Evolutionary conservation across 2,329 filamentous ascomycete genomes (phyloP).

Genomic region (Botrytis porri): DNA sequence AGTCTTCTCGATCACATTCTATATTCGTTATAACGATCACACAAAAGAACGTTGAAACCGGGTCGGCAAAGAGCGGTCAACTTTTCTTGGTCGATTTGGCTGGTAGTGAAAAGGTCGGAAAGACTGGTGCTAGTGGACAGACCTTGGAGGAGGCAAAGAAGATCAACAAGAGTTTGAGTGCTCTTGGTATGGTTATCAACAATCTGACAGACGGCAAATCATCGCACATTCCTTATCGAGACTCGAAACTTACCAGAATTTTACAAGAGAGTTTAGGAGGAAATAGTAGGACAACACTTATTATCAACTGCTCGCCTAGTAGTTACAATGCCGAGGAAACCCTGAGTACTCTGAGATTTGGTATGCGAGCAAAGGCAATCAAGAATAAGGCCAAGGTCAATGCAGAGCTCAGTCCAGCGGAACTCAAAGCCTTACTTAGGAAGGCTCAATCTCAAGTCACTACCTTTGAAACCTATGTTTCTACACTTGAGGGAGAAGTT

Average conservation of each 20-base stretch:
- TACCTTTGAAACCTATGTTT: constrained; percentile 83
- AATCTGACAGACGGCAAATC: constrained; percentile 95
- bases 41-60: constrained; percentile 96
- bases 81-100: constrained; percentile 97
- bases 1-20: constrained; percentile 95
- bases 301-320: constrained; percentile 98
- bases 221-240: constrained; percentile 91
- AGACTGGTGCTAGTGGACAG: constrained; percentile 95
- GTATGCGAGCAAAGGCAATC: constrained; percentile 95
- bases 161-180: constrained; percentile 99
- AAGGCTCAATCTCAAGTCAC: constrained; percentile 89
- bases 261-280: constrained; percentile 95
- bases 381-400: constrained; percentile 99
- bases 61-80: constrained; percentile 92
- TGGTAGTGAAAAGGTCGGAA: constrained; percentile 97
- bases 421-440: constrained; percentile 89
- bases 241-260: constrained; percentile 96
- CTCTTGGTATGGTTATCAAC: constrained; percentile 98
- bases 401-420: constrained; percentile 89
- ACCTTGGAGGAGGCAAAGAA: constrained; percentile 98
- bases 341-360: constrained; percentile 85
- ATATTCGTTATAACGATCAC: constrained; percentile 97
- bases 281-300: constrained; percentile 96
- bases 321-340: constrained; percentile 98
- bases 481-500: constrained; percentile 79